Conservation (phyloP, 2,329 filamentous ascomycete species). For the Trichoderma sp. region DNA sequence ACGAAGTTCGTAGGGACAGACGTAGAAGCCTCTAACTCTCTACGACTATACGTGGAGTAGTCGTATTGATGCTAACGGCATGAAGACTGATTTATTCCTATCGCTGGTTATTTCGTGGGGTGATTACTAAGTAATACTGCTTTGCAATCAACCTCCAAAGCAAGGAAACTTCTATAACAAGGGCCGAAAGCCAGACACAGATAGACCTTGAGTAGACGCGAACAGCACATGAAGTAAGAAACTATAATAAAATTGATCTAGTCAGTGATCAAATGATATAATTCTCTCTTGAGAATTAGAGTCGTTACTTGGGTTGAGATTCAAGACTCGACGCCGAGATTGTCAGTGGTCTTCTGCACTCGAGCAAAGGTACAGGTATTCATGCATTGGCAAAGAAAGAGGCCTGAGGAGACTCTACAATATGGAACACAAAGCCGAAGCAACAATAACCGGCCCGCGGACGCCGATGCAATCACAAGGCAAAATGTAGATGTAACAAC, state of each 20-base stretch:
- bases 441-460: background rate
- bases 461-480: background rate
- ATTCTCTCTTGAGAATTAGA: background rate
- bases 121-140: too few species aligned
- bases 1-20: background rate
- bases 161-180: background rate
- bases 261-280: background rate
- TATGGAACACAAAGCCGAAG: background rate
- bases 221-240: background rate
- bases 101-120: background rate
- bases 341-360: background rate
- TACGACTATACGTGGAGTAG: background rate
- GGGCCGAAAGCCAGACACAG: background rate
- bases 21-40: background rate
- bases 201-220: background rate
- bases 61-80: background rate
- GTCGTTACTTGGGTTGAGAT: background rate
- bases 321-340: background rate
- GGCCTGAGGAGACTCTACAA: background rate
- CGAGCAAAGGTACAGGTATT: background rate
- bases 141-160: background rate
- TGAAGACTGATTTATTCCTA: background rate
- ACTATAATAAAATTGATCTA: too few species aligned
- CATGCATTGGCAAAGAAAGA: background rate
- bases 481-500: background rate